Evolutionary conservation across 2,329 filamentous ascomycete genomes (phyloP).

Genomic region (Hymenoscyphus linearis): DNA sequence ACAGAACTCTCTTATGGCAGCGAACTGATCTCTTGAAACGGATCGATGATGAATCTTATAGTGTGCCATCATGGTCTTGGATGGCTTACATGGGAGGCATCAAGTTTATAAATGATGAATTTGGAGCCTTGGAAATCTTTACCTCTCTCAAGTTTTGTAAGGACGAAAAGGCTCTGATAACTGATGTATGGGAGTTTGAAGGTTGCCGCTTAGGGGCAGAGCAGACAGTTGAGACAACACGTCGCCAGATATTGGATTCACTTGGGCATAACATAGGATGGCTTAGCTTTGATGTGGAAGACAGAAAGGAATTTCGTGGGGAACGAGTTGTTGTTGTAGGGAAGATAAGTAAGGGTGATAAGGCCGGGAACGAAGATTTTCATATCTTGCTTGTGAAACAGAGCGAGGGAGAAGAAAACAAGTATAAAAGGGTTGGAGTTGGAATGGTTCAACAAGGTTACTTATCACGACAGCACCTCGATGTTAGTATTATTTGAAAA

Average conservation of each 20-base stretch:
- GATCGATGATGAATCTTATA: not conserved
- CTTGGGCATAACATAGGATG: slow-evolving; percentile 2
- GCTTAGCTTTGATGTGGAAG: slow-evolving; percentile 2
- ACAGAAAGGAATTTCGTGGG: not conserved
- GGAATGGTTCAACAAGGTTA: not conserved
- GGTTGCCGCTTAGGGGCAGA: not conserved
- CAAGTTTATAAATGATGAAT: slow-evolving; percentile 2
- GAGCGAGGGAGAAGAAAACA: not conserved
- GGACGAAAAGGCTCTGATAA: not conserved
- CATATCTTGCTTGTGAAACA: not conserved
- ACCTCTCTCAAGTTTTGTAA: not conserved
- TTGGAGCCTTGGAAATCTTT: not conserved
- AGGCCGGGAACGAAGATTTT: not conserved
- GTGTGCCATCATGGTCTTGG: slow-evolving; percentile 11
- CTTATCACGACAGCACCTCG: not conserved
- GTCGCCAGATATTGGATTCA: slow-evolving; percentile 3
- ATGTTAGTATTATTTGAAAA: not conserved
- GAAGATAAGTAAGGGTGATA: not conserved
- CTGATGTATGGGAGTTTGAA: slow-evolving; percentile 3
- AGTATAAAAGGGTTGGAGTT: slow-evolving; percentile 2
- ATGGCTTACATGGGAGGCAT: slow-evolving; percentile 11
- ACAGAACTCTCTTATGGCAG: slow-evolving; percentile 10
- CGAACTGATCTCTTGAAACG: not conserved
- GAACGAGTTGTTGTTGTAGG: slow-evolving; percentile 4
- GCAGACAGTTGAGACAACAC: not conserved